These are phyloP conservation scores for Alternaria gansuensis DNA, from an alignment of 2,329 filamentous ascomycete genomes.

Conservation along the genomic window DNA sequence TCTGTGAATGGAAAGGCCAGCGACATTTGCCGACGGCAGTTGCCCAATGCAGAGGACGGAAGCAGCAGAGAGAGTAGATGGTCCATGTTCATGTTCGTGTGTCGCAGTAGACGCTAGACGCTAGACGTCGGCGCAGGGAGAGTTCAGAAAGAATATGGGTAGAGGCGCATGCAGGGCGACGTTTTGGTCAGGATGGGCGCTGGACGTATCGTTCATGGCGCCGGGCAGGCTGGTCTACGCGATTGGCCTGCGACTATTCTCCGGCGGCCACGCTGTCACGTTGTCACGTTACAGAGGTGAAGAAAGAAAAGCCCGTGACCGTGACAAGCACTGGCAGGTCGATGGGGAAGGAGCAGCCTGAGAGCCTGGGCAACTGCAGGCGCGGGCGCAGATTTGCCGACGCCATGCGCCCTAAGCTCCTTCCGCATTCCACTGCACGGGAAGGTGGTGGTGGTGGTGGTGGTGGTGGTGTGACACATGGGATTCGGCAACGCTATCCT, in stretches of 20 bases:
- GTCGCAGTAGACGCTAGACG: constrained; percentile 8
- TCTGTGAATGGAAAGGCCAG: constrained; percentile 29
- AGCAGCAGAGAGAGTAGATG: constrained; percentile 16
- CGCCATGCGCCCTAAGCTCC: constrained; percentile 36
- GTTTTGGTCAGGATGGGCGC: constrained; percentile 32
- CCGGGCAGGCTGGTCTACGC: constrained; percentile 4
- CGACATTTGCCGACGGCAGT: constrained; percentile 18
- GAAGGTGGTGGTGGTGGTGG: constrained; percentile 35
- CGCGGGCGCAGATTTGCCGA: constrained; percentile 41
- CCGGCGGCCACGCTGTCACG: background rate
- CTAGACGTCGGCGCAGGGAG: constrained; percentile 19
- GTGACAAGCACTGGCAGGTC: background rate
- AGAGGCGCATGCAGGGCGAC: constrained; percentile 24
- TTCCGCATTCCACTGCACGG: constrained; percentile 26
- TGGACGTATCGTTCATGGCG: background rate
- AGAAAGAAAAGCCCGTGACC: constrained; percentile 14
- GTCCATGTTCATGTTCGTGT: constrained; percentile 20
- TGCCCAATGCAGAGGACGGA: constrained; percentile 15
- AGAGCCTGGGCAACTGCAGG: constrained; percentile 32
- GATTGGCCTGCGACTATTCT: constrained; percentile 13
- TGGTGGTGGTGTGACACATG: constrained; percentile 42
- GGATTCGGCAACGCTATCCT: constrained; percentile 31
- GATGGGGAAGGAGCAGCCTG: constrained; percentile 25
- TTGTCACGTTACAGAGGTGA: background rate
- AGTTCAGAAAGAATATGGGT: background rate